Base-by-base conservation (phyloP, 768 basidiomycete species). In the Mycena floridula region DNA sequence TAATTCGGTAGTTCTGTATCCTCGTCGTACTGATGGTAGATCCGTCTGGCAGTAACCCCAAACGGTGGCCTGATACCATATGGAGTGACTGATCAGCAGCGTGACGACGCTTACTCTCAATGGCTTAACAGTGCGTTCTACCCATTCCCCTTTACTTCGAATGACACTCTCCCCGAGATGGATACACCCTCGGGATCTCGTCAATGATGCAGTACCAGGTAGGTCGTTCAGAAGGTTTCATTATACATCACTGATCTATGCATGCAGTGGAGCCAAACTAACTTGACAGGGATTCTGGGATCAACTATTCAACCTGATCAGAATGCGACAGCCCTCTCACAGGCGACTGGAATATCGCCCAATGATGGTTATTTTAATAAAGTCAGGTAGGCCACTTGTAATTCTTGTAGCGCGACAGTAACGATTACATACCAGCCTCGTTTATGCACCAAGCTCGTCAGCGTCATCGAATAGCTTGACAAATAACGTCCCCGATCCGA, bases 341-440 rank as follows among this genome's bases (percentile, higher is more conserved):
- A 59, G 5, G 59, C 60, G 16, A 73, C 72, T 4, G 78, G 76
- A 6, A 42, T 66, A n/a, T 78, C 80, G 3, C 82, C 82, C 22
- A 78, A 81, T 44, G 82, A 85, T 60, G 82, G 82, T 57, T 84
- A 84, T 54, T 66, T 67, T 27, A 65, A 53, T 43, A 61, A 65
- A 27, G 70, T n/a, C n/a, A n/a, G n/a, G n/a, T n/a, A n/a, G n/a
- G n/a, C n/a, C n/a, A n/a, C n/a, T n/a, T n/a, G n/a, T n/a, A n/a
- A n/a, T n/a, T n/a, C n/a, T n/a, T n/a, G n/a, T n/a, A n/a, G n/a
- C n/a, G n/a, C n/a, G n/a, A n/a, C n/a, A n/a, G n/a, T n/a, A n/a
- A n/a, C n/a, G n/a, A n/a, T n/a, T n/a, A n/a, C n/a, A n/a, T n/a
- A n/a, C n/a, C n/a, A n/a, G n/a, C n/a, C n/a, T n/a, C n/a, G n/a